These are phyloP conservation scores for Sequoiadendron giganteum DNA, from an alignment of 75 land plant genomes.

Conservation along the genomic window DNA sequence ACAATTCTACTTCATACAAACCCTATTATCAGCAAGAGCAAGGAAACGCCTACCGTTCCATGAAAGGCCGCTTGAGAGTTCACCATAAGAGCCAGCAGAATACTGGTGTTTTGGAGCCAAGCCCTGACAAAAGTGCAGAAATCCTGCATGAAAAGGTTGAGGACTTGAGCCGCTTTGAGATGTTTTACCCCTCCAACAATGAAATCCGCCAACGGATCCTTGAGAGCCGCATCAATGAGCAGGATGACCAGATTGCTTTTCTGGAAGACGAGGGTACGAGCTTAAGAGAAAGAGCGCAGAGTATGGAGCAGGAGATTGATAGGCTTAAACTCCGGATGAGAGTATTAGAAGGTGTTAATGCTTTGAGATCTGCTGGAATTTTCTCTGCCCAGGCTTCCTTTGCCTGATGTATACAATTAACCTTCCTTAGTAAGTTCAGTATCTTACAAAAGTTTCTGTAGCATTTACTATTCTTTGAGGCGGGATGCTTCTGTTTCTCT, in stretches of 20 bases:
- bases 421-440: too few species aligned
- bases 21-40: neutral
- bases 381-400: neutral
- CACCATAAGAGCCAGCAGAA: neutral
- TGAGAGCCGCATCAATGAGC: conserved; percentile 24
- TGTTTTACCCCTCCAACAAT: conserved; percentile 22
- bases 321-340: conserved; percentile 21
- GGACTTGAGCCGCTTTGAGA: conserved; percentile 25
- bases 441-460: too few species aligned
- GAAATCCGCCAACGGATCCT: conserved; percentile 9
- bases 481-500: too few species aligned
- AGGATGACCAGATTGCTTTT: conserved; percentile 33
- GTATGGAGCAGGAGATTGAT: conserved; percentile 23
- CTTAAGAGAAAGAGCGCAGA: conserved; percentile 21
- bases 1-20: neutral
- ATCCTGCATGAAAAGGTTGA: neutral
- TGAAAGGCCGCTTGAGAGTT: conserved; percentile 29
- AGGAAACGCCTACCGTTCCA: conserved; percentile 34
- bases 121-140: neutral
- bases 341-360: neutral
- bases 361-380: neutral
- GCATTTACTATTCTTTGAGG: too few species aligned
- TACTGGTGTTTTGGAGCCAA: neutral
- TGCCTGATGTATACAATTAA: neutral
- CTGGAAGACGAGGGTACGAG: conserved; percentile 33